Conservation (phyloP, 202 grass and related monocot species). For the Setaria viridis region DNA sequence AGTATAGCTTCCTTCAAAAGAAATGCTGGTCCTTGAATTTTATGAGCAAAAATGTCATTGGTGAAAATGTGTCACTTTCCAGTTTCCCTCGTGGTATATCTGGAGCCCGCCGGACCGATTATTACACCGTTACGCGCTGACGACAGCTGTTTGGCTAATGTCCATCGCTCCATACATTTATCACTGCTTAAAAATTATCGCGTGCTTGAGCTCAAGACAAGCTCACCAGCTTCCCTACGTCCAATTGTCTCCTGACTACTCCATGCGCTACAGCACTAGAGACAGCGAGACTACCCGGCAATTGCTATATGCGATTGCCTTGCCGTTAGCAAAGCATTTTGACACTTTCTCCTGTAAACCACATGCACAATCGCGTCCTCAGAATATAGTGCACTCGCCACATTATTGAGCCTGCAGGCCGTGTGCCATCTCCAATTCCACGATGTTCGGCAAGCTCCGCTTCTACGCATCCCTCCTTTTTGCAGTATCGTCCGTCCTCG, state of each 20-base stretch:
- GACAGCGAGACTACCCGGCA: not conserved
- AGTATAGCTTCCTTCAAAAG: no score
- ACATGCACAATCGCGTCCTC: not conserved
- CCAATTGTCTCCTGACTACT: constrained; percentile 20
- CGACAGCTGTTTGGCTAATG: not conserved
- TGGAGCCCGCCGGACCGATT: no score
- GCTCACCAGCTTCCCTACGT: constrained; percentile 39
- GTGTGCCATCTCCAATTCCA: not conserved
- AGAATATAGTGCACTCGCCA: not conserved
- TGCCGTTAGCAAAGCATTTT: constrained; percentile 15
- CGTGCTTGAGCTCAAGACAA: not conserved
- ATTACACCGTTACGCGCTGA: not conserved
- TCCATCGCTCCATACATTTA: not conserved
- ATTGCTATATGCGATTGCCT: not conserved
- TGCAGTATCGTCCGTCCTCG: constrained; percentile 19
- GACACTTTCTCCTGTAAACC: not conserved
- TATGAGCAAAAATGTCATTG: no score
- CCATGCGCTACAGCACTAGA: constrained; percentile 35
- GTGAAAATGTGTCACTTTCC: no score
- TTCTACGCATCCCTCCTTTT: constrained; percentile 31
- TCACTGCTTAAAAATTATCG: not conserved
- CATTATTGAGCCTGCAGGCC: not conserved
- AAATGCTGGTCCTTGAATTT: no score
- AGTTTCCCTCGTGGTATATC: no score
- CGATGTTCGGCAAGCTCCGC: constrained; percentile 11